phyloP scores from a whole-genome alignment of 202 grass and related monocot species.

The Miscanthus sacchariflorus region DNA sequence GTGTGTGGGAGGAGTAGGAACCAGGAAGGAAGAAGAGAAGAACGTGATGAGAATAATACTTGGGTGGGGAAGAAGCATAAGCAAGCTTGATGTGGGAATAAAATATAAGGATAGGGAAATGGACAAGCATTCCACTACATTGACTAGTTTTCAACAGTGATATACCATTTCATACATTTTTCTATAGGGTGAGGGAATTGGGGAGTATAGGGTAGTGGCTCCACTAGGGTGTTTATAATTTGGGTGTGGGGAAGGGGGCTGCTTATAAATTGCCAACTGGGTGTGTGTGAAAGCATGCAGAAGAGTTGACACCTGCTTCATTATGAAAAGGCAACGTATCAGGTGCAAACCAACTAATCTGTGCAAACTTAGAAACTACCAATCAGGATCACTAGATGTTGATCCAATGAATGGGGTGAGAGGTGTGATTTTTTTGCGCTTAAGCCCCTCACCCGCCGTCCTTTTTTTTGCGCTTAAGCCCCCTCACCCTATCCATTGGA shows the following conservation, averaged over 20 bases:
- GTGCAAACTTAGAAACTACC: too few species aligned
- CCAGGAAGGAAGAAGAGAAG: slow-evolving; percentile 53
- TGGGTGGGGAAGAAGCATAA: slow-evolving; percentile 51
- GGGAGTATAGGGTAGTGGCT: slow-evolving; percentile 33
- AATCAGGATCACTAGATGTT: too few species aligned
- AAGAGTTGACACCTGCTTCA: slow-evolving; percentile 62
- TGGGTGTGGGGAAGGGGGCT: slow-evolving; percentile 43
- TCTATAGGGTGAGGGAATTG: slow-evolving; percentile 62
- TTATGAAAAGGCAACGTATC: slow-evolving; percentile 20
- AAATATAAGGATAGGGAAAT: slow-evolving; percentile 59
- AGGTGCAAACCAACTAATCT: too few species aligned
- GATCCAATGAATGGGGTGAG: too few species aligned
- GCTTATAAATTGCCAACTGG: slow-evolving; percentile 46
- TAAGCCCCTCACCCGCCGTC: too few species aligned
- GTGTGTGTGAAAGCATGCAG: slow-evolving; percentile 59
- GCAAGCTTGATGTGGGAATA: slow-evolving; percentile 65
- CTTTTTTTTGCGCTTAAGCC: too few species aligned
- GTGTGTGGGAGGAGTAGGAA: slow-evolving; percentile 47
- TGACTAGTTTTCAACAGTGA: slow-evolving; percentile 72
- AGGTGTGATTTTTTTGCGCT: too few species aligned
- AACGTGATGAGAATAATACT: slow-evolving; percentile 57
- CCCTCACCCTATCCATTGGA: too few species aligned
- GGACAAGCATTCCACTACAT: slow-evolving; percentile 79
- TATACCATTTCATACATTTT: slow-evolving; percentile 67
- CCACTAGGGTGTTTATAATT: slow-evolving; percentile 35